Base-by-base conservation (phyloP, 2,329 filamentous ascomycete species). In the Cordyceps javanica region DNA sequence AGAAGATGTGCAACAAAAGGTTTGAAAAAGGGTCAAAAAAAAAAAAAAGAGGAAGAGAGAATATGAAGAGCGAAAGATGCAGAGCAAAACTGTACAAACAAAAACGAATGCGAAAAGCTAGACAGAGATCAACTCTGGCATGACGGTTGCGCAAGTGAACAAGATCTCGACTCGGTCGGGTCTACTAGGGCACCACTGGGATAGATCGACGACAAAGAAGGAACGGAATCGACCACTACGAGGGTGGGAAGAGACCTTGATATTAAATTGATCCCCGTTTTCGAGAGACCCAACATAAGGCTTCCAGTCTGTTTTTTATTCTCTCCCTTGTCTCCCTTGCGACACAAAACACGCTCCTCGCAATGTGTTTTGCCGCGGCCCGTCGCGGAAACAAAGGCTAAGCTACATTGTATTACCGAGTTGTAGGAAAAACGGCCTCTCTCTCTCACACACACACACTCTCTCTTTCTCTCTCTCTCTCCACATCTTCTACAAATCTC, bases 1-100 rank as follows among this genome's bases (percentile, higher is more conserved):
- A 30, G 53, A 56, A 38, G n/a, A n/a, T n/a, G n/a, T n/a, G n/a
- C n/a, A n/a, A n/a, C n/a, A n/a, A n/a, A n/a, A n/a, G n/a, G n/a
- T n/a, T n/a, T n/a, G n/a, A n/a, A n/a, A n/a, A n/a, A n/a, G n/a
- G n/a, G n/a, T n/a, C n/a, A 60, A 62, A 51, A 61, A 61, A 59
- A 59, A 60, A 61, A 42, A 52, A 56, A 55, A 26, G 30, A 52
- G 19, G 8, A 61, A 57, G 62, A 59, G 62, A 59, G 61, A 61
- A 57, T 38, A 38, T 39, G 5, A 16, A 50, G 3, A 26, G 19
- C 10, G 13, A 26, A 34, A 34, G 36, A 23, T 14, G 41, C 58
- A 59, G 32, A 13, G 44, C 41, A 60, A 48, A 10, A 39, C 9
- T 11, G 56, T 21, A 51, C 32, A 54, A 49, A 34, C 39, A 44